These are phyloP conservation scores for Tripterygium wilfordii DNA, from an alignment of 177 flowering plant genomes.

Conservation along the genomic window DNA sequence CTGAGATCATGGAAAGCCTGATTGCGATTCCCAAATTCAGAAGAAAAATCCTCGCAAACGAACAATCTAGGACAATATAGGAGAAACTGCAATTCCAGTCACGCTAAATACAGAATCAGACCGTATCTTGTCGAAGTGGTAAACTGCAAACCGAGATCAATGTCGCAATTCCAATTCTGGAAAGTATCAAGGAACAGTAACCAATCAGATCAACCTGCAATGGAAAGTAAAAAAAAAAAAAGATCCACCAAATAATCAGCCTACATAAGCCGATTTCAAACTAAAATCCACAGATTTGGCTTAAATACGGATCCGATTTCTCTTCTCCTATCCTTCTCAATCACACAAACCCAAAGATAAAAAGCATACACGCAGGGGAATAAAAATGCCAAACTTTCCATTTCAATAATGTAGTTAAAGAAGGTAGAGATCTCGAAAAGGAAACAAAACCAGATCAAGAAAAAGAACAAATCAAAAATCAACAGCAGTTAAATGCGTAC, in stretches of 20 bases:
- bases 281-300: background rate
- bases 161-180: constrained; percentile 7
- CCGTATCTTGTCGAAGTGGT: no score
- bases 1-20: no score
- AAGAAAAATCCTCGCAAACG: no score
- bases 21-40: no score
- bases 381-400: constrained; percentile 3
- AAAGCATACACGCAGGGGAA: no score
- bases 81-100: no score
- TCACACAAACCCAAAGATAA: background rate
- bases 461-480: background rate
- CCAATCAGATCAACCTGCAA: constrained; percentile 11
- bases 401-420: background rate
- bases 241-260: constrained; percentile 4
- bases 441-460: constrained; percentile 6
- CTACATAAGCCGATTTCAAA: no score
- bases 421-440: constrained; percentile 10
- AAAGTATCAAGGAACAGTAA: background rate
- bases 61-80: no score
- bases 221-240: constrained; percentile 3
- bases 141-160: no score
- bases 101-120: no score
- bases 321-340: background rate
- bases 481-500: constrained; percentile 3
- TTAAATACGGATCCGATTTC: background rate